Evolutionary conservation across 139 green algal genomes (phyloP), one percentile per base, ranked within the genome.

Genomic region (Chlorella sp.): DNA sequence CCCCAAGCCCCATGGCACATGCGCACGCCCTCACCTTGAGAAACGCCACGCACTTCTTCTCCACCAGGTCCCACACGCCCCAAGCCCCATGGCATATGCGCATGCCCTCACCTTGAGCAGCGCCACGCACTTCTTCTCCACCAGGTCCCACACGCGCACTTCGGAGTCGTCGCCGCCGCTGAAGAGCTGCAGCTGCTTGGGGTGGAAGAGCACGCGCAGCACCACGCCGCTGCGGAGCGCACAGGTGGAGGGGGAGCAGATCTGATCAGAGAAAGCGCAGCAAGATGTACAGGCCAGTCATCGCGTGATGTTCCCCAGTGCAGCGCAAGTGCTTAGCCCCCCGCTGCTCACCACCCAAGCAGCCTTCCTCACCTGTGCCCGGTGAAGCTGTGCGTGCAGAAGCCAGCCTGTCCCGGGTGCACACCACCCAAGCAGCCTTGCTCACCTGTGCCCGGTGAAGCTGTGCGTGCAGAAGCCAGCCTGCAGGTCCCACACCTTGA

Each of bases 311-410:
- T n/a, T n/a, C n/a, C n/a, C n/a, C n/a, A n/a, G n/a, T n/a, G n/a
- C n/a, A n/a, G n/a, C n/a, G n/a, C n/a, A n/a, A n/a, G n/a, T n/a
- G n/a, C n/a, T n/a, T n/a, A n/a, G n/a, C n/a, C n/a, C n/a, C n/a
- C n/a, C 10, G 42, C 10, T 55, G 20, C 42, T 24, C 10, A 55
- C 42, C 42, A 55, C 10, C 42, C n/a, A n/a, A n/a, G n/a, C n/a
- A n/a, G 23, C 35, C 5, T 26, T 1, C 49, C 67, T 2, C 49
- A 72, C 67, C 80, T 87, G 83, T 97, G 92, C 2, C 88, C 90
- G 3, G 67, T 72, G 74, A 99, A 97, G 27, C 79, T 74, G 76
- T 99, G 95, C 24, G 95, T 99, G 84, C 90, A 95, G 79, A 86
- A 97, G 31, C 87, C 88, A 59, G 32, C 72, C 31, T 89, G 76